These are phyloP conservation scores for Pyracantha coccinea DNA, from an alignment of 331 rosid genomes.

Conservation along the genomic window DNA sequence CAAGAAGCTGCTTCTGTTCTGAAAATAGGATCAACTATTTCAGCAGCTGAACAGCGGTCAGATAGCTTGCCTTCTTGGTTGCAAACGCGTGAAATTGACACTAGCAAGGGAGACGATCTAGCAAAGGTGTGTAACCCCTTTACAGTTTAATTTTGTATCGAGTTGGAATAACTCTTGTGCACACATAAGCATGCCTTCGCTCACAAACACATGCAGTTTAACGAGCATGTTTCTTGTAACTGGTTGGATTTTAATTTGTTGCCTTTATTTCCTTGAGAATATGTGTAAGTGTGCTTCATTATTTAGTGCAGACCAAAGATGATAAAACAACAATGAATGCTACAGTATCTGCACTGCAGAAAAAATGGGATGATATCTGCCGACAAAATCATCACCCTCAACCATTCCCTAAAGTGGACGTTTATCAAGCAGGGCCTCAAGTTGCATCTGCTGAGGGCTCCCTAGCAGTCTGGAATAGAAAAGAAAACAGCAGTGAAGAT, in stretches of 20 bases:
- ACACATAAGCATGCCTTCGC: constrained; percentile 8
- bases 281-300: constrained; percentile 32
- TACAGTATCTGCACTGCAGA: constrained; percentile 42
- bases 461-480: constrained; percentile 26
- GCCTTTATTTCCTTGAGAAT: constrained; percentile 6
- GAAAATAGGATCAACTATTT: constrained; percentile 39
- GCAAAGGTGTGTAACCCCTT: constrained; percentile 63
- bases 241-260: background rate
- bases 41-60: constrained; percentile 25
- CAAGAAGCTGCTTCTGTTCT: constrained; percentile 57
- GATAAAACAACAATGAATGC: constrained; percentile 35
- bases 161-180: constrained; percentile 1
- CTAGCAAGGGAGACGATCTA: constrained; percentile 40
- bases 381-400: constrained; percentile 39
- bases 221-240: constrained; percentile 5
- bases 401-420: constrained; percentile 34
- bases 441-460: constrained; percentile 35
- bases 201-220: constrained; percentile 12
- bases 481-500: constrained; percentile 39
- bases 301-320: constrained; percentile 69
- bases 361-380: constrained; percentile 72
- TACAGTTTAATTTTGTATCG: constrained; percentile 22
- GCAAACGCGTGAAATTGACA: constrained; percentile 38
- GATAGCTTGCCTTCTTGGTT: constrained; percentile 46
- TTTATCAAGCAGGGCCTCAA: constrained; percentile 32